Evolutionary conservation across 2,329 filamentous ascomycete species (phyloP).

Genomic region (Paramyrothecium sp.): DNA sequence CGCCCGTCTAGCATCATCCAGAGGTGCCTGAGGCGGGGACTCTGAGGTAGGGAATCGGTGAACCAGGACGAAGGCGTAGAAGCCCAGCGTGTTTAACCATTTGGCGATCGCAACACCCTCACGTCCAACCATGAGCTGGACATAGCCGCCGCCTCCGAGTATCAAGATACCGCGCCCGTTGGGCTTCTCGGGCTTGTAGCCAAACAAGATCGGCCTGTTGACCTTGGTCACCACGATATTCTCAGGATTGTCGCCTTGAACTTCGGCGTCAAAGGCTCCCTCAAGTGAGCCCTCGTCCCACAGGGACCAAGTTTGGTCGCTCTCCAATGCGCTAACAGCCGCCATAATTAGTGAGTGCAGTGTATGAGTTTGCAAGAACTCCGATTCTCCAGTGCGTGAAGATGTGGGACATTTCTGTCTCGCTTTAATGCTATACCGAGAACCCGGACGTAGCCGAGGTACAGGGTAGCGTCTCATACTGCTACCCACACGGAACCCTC

Average conservation of each 20-base stretch:
- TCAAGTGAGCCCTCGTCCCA: conserved; percentile 7
- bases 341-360: not conserved
- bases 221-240: conserved; percentile 15
- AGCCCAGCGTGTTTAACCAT: conserved; percentile 17
- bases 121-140: conserved; percentile 18
- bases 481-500: too few relatives aligned
- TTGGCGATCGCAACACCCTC: conserved; percentile 17
- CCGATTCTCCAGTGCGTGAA: not conserved
- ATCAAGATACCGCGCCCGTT: conserved; percentile 16
- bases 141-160: conserved; percentile 16
- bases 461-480: too few relatives aligned
- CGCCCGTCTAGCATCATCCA: conserved; percentile 18
- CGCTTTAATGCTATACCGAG: not conserved
- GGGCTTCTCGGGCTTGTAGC: conserved; percentile 10
- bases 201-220: conserved; percentile 13
- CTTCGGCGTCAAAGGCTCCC: conserved; percentile 14
- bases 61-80: conserved; percentile 19
- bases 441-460: not conserved
- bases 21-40: conserved; percentile 10
- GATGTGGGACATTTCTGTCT: not conserved
- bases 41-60: conserved; percentile 17
- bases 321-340: not conserved
- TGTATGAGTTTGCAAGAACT: not conserved
- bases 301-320: conserved; percentile 14
- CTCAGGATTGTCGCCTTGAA: conserved; percentile 3